phyloP scores from a whole-genome alignment of 805 yeast species.

The Candida coquimbonensis region DNA sequence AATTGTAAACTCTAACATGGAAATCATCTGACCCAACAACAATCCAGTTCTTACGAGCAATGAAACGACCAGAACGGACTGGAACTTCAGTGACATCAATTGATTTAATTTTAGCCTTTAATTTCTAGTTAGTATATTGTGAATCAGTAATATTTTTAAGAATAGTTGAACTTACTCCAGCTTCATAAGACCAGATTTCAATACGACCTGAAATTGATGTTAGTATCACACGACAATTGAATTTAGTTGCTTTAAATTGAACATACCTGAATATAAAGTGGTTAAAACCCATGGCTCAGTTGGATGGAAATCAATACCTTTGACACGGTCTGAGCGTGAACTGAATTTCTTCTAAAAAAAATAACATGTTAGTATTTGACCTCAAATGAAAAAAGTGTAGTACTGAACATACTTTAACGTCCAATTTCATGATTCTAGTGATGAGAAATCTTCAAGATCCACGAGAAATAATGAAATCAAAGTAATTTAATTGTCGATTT shows the following conservation, averaged over 20 bases:
- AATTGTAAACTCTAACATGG: conserved; percentile 87
- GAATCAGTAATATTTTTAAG: neutral
- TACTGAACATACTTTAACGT: conserved; percentile 18
- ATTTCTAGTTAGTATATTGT: conserved; percentile 3
- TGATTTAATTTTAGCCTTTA: conserved; percentile 63
- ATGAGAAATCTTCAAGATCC: neutral
- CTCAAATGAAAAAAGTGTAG: neutral
- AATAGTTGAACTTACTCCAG: conserved; percentile 33
- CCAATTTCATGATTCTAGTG: conserved; percentile 17
- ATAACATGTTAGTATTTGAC: neutral
- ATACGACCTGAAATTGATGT: conserved; percentile 31
- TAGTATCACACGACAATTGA: too few species aligned
- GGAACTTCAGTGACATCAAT: conserved; percentile 96
- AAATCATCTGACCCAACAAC: conserved; percentile 95
- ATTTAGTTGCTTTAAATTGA: neutral
- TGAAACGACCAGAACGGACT: conserved; percentile 89
- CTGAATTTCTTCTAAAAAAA: conserved; percentile 63
- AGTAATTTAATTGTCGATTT: neutral
- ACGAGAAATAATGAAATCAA: neutral
- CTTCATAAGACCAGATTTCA: conserved; percentile 93
- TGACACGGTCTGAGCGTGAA: conserved; percentile 92
- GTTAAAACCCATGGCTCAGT: conserved; percentile 94
- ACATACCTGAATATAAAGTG: conserved; percentile 80
- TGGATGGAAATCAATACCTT: conserved; percentile 97
- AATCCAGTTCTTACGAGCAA: conserved; percentile 96